A percentile compares a stretch with the other conserved stretches of the same genome.
Evolutionary conservation across 345 rosid species (phyloP).

Genomic region (Turnera subulata): DNA sequence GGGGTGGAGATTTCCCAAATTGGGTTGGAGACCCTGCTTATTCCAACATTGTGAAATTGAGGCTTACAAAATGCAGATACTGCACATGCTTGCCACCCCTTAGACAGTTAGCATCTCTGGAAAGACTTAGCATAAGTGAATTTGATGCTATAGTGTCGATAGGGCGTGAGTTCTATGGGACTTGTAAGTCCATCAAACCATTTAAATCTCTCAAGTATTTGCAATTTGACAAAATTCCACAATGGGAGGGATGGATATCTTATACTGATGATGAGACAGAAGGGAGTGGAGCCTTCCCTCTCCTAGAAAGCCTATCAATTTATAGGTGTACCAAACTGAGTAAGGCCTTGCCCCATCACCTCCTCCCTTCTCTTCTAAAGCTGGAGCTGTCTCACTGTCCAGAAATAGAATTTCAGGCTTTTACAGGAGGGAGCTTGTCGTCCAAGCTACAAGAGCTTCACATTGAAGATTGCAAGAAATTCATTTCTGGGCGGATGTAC

Average conservation of each 20-base stretch:
- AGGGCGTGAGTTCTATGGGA: constrained; percentile 3
- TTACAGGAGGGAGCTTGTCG: constrained; percentile 15
- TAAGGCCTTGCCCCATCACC: not conserved
- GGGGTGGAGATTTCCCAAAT: constrained; percentile 5
- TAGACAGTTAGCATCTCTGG: constrained; percentile 8
- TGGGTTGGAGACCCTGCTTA: constrained; percentile 1
- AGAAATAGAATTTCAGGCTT: constrained; percentile 7
- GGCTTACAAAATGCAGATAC: not conserved
- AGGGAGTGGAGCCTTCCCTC: constrained; percentile 1
- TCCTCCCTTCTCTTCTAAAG: constrained; percentile 11
- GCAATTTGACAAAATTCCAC: not conserved
- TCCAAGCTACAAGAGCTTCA: constrained; percentile 9
- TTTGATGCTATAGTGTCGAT: not conserved
- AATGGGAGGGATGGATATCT: constrained; percentile 12
- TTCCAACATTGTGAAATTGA: no score
- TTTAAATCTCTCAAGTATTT: not conserved
- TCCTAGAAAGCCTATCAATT: constrained; percentile 2
- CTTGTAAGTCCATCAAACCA: not conserved
- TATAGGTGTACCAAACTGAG: not conserved
- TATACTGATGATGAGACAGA: not conserved
- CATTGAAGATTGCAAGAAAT: constrained; percentile 2
- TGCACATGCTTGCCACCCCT: constrained; percentile 8
- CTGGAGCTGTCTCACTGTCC: constrained; percentile 8
- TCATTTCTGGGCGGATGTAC: constrained; percentile 1
- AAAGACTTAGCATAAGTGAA: not conserved